phyloP scores from a whole-genome alignment of 73 alveolate genomes.

The Tetrahymena elliotti region DNA sequence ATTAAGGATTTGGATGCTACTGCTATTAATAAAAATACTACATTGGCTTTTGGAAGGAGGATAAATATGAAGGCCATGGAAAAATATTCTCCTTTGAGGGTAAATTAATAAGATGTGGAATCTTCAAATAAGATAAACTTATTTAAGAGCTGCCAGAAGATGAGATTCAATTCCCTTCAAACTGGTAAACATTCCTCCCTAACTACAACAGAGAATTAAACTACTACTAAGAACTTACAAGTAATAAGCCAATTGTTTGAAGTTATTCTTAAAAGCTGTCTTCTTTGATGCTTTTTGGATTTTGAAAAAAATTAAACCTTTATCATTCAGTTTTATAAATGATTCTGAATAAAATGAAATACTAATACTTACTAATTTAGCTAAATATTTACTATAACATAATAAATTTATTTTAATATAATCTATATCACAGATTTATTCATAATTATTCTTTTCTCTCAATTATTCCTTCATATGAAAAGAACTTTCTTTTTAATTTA shows the following conservation, averaged over 20 bases:
- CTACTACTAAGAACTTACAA: neutral
- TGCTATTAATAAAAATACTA: neutral
- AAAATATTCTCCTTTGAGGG: neutral
- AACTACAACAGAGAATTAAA: neutral
- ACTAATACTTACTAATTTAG: no score
- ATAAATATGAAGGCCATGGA: neutral
- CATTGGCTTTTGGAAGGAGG: neutral
- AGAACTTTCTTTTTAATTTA: no score
- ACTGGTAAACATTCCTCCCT: neutral
- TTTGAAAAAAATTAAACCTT: no score
- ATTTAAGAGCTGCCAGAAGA: neutral
- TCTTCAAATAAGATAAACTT: neutral
- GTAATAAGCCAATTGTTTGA: neutral
- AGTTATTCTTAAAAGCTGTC: no score
- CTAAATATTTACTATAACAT: no score
- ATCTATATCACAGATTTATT: no score
- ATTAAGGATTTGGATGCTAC: neutral
- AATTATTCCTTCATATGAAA: no score
- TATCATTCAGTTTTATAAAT: no score
- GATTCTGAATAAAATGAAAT: no score
- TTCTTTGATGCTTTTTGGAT: no score
- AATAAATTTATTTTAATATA: no score
- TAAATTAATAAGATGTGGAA: neutral
- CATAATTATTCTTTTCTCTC: no score
- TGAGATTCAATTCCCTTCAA: neutral